Base-by-base conservation (phyloP, 192 early-diverging fungal genomes). In the Linnemannia elongata region DNA sequence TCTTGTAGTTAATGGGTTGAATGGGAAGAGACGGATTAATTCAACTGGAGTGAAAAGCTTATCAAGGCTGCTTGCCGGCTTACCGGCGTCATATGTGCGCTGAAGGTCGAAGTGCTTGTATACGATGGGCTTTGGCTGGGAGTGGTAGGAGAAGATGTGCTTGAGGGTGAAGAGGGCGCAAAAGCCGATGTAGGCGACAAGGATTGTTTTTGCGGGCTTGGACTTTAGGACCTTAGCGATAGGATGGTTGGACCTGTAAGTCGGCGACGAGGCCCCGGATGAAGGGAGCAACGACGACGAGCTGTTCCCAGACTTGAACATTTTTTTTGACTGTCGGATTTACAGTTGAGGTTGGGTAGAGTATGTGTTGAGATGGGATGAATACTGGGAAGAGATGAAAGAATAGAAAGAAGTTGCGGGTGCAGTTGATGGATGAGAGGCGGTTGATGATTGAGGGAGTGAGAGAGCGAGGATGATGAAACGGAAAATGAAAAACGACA, bases 21-120 rank as follows among this genome's bases (percentile, higher is more conserved):
- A 20, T 22, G 49, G 2, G 3, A 52, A 52, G 2, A 52, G 49
- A 45, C 9, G 10, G 44, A 45, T 13, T 52, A 5, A 52, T 20
- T 52, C 17, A 0, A 20, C 0, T 52, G 49, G 49, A 6, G 5
- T 52, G 49, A 20, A 52, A 22, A 52, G 3, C 18, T 18, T 20
- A 52, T 4, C 5, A 20, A 52, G 49, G 49, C 18, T 20, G 49
- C 20, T 52, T 20, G 49, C 20, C 22, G 39, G 22, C 74, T 70
- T 78, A 80, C 79, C 72, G 36, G 79, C 49, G 30, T 80, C 79
- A 36, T 80, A 80, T 20, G 79, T 80, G 39, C 79, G 70, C 72
- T 80, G 57, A 6, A 80, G 72, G 35, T 80, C 79, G 33, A 45
- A 80, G 44, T 80, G 79, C 15, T 68, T 72, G 57, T 80, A 80